Evolutionary conservation across 345 rosid genomes (phyloP).

Genomic region (Salix koriyanagi): DNA sequence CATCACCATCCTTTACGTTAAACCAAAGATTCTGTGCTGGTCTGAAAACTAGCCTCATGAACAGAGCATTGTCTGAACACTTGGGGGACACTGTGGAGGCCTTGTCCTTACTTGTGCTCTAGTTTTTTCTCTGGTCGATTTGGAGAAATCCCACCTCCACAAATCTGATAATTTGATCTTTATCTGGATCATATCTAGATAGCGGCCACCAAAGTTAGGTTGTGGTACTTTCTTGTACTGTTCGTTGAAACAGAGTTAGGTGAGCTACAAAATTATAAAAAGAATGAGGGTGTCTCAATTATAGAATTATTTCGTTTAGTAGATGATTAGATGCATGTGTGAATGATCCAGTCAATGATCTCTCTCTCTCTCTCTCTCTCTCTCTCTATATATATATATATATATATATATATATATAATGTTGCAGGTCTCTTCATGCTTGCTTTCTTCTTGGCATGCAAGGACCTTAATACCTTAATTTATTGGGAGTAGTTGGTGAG

Average conservation of each 20-base stretch:
- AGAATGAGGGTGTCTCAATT: not conserved
- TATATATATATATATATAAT: no score
- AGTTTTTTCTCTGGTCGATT: slow-evolving; percentile 10
- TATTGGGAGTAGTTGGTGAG: slow-evolving; percentile 1
- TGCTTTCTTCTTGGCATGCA: not conserved
- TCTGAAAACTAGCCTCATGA: slow-evolving; percentile 9
- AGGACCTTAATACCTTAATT: slow-evolving; percentile 1
- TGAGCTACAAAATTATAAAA: not conserved
- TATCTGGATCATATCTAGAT: slow-evolving; percentile 8
- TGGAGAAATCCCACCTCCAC: slow-evolving; percentile 23
- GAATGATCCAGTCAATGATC: slow-evolving; percentile 5
- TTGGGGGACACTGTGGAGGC: slow-evolving; percentile 24
- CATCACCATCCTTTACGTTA: slow-evolving; percentile 15
- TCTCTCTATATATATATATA: no score
- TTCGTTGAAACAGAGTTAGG: slow-evolving; percentile 11
- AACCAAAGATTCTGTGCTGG: slow-evolving; percentile 9
- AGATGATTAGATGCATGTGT: not conserved
- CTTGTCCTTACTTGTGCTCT: slow-evolving; percentile 21
- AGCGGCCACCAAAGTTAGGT: slow-evolving; percentile 21
- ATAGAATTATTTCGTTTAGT: not conserved
- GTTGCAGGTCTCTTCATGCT: not conserved
- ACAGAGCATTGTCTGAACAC: slow-evolving; percentile 31
- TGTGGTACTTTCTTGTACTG: slow-evolving; percentile 26
- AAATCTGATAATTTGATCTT: slow-evolving; percentile 9
- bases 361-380: not conserved